Conservation (phyloP, 2,329 filamentous ascomycete species). For the Penicillium freii region DNA sequence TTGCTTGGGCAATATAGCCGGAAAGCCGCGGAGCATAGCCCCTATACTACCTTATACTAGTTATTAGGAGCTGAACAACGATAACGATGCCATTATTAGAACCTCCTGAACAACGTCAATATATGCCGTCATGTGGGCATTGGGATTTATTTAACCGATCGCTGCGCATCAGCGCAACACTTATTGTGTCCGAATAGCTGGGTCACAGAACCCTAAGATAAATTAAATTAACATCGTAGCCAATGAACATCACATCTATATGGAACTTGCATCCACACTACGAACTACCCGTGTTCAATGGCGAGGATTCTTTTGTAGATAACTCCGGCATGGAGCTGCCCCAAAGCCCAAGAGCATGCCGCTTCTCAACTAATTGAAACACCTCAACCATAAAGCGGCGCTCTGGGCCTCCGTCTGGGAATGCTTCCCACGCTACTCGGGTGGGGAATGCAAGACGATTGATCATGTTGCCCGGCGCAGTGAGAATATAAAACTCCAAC, state of each 20-base stretch:
- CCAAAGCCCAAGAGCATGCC: slow-evolving; percentile 38
- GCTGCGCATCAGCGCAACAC: not conserved
- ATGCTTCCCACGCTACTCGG: slow-evolving; percentile 39
- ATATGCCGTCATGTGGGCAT: not conserved
- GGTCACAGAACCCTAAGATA: no score
- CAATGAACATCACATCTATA: not conserved
- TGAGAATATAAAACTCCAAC: slow-evolving; percentile 38
- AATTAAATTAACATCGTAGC: not conserved
- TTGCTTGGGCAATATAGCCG: not conserved
- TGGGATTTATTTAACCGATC: not conserved
- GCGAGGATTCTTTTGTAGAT: slow-evolving; percentile 29
- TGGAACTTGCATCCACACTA: not conserved
- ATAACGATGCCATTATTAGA: not conserved
- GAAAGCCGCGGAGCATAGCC: not conserved
- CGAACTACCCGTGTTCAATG: slow-evolving; percentile 14
- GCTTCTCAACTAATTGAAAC: slow-evolving; percentile 34
- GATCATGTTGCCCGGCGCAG: slow-evolving; percentile 40
- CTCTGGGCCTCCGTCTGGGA: slow-evolving; percentile 34
- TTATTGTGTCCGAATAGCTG: not conserved
- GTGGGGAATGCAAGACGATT: slow-evolving; percentile 40
- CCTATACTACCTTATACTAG: not conserved
- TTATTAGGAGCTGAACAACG: no score
- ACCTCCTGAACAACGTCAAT: not conserved
- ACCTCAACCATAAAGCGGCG: slow-evolving; percentile 34
- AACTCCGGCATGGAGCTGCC: slow-evolving; percentile 38